These are phyloP conservation scores for Pinus albicaulis DNA, from an alignment of 75 land plant genomes.

Conservation along the genomic window DNA sequence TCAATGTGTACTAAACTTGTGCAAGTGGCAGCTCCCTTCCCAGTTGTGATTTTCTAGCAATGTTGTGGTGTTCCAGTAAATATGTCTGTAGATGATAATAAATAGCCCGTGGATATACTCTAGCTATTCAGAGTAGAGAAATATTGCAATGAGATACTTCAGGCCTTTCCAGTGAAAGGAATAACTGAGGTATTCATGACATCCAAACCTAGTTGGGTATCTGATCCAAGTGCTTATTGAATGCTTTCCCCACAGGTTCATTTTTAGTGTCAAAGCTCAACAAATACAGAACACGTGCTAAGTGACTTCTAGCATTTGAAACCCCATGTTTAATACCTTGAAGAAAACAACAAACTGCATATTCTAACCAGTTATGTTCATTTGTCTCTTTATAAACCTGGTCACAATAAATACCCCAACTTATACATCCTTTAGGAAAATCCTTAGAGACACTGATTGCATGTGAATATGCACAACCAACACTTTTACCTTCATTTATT, in stretches of 20 bases:
- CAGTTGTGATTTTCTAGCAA: too few relatives aligned
- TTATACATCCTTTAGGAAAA: constrained; percentile 96
- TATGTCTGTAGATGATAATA: too few relatives aligned
- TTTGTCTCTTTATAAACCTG: constrained; percentile 84
- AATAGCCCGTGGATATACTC: constrained; percentile 77
- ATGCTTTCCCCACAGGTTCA: constrained; percentile 76
- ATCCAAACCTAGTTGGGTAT: constrained; percentile 97
- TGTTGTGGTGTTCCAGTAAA: too few relatives aligned
- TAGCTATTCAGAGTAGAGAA: constrained; percentile 70
- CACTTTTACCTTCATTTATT: constrained; percentile 72
- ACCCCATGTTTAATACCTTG: constrained; percentile 92
- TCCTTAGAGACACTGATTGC: constrained; percentile 76
- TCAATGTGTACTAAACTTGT: too few relatives aligned
- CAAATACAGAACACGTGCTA: constrained; percentile 84
- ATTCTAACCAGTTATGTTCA: constrained; percentile 93
- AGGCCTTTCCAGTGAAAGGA: constrained; percentile 86
- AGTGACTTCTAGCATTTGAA: constrained; percentile 84
- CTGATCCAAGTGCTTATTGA: constrained; percentile 86
- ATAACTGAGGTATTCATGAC: constrained; percentile 91
- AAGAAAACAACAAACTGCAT: constrained; percentile 90
- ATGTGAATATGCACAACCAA: constrained; percentile 69
- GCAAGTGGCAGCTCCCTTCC: too few relatives aligned
- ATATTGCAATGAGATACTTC: constrained; percentile 90
- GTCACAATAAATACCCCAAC: constrained; percentile 98
- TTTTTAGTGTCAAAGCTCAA: constrained; percentile 92